Base-by-base conservation (phyloP, 2,329 filamentous ascomycete genomes). In the Colletotrichum melonis region DNA sequence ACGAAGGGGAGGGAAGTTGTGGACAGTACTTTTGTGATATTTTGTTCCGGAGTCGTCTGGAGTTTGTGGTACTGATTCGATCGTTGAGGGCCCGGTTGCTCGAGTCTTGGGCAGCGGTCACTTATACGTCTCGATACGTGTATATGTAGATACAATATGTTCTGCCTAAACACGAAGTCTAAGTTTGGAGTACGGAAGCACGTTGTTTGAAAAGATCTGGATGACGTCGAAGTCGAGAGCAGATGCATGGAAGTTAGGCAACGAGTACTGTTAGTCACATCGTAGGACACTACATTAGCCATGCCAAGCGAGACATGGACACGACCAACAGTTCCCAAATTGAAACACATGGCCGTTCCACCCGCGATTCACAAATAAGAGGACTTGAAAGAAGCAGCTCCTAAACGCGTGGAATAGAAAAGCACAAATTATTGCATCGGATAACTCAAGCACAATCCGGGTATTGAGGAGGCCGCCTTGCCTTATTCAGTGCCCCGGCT, bases 381-480 rank as follows among this genome's bases (percentile, higher is more conserved):
- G 42, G 42, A 9, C 4, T 1, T 19, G 42, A n/a, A 4, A 62
- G 4, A 9, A 30, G 26, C 9, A 35, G 26, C 1, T 14, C 4
- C 49, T 1, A 4, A n/a, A 2, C 11, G 14, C 19, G 49, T 28
- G 16, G 9, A 57, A 26, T 56, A 26, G 38, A 32, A 62, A 60
- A 26, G 26, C 62, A 66, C 56, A 52, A 42, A 24, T 30, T 42
- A 42, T 42, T 35, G 55, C 49, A 54, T 58, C 32, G 62, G 57
- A 63, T 66, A 63, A 52, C 49, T 67, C 52, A 62, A 42, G 26
- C 71, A 26, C n/a, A 9, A 1, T n/a, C 19, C 32, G 28, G 32
- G 63, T 14, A 35, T 32, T 26, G 52, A 59, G 52, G 63, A 63
- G 52, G 63, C 49, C 68, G 58, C 62, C 30, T 59, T 14, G 57